Evolutionary conservation across 2,329 filamentous ascomycete genomes (phyloP).

Genomic region (Fusarium chaquense): DNA sequence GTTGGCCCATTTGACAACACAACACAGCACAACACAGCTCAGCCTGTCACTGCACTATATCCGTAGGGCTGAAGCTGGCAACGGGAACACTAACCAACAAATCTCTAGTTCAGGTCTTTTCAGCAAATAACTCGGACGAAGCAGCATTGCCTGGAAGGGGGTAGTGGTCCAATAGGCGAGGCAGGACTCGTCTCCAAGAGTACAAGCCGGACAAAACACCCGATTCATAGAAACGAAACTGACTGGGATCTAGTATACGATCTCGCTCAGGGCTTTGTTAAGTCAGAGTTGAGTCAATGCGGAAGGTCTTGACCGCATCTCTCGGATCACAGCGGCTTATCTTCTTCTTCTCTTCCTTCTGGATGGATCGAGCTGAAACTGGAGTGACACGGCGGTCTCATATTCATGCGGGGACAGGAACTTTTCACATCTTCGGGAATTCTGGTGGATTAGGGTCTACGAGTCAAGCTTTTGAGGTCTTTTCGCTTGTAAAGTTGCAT

Average conservation of each 20-base stretch:
- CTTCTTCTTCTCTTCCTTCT: neutral
- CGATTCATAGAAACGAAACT: neutral
- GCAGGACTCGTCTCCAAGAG: neutral
- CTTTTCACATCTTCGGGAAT: neutral
- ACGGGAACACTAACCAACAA: constrained; percentile 2
- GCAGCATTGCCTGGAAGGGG: constrained; percentile 8
- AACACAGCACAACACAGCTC: neutral
- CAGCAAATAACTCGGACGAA: constrained; percentile 6
- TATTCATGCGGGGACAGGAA: neutral
- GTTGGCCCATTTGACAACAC: neutral
- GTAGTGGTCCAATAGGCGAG: constrained; percentile 1
- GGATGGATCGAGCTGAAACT: neutral
- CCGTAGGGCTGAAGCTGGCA: constrained; percentile 27
- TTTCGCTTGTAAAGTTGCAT: neutral
- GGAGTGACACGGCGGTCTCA: neutral
- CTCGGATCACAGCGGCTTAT: neutral
- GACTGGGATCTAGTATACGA: constrained; percentile 9
- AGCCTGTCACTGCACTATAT: neutral
- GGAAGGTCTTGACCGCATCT: neutral
- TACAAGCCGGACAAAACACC: neutral
- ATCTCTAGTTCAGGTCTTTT: neutral
- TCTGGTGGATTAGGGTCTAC: neutral
- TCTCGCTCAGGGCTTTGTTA: neutral
- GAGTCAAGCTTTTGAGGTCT: neutral
- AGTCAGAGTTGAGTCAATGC: neutral